Base-by-base conservation (phyloP, 257 asterid genomes). In the Marsdenia floribunda region DNA sequence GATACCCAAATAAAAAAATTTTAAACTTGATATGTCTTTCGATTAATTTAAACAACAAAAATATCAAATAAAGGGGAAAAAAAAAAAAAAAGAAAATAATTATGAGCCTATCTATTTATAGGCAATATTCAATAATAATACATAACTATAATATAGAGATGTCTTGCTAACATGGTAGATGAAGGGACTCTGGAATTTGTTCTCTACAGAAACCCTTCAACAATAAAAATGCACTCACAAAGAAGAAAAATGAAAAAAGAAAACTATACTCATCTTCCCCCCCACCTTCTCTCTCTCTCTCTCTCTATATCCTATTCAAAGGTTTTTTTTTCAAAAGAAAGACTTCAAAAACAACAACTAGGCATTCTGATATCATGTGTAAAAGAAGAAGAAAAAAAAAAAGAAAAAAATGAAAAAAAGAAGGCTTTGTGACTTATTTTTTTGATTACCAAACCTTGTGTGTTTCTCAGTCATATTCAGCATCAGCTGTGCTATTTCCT, bases 391-490 rank as follows among this genome's bases (percentile, higher is more conserved):
- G 11, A 44, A 7, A 44, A 2, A 44, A 44, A 38, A 38, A 38
- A 38, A 38, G 42, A 38, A 38, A 38, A 1, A 37, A 37, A 37
- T 4, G 4, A 0, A 42, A n/a, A 29, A 29, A 29, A 29, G 1
- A 29, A 1, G 33, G 33, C 33, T 29, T 29, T 29, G 33, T 29
- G 33, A 29, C 33, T 29, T 44, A 11, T 18, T 40, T 12, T 68
- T 57, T 53, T 66, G 73, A 52, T 12, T 61, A 71, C 52, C 53
- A 47, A 71, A 18, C 52, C 47, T 70, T 49, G 11, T 61, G 19
- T 50, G 26, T 2, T 38, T 21, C 44, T 88, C 81, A 89, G 77
- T 88, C 86, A 54, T 81, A 84, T 2, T 82, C 73, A 15, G 85
- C 78, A 4, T 82, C 73, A 13, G 83, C 78, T 3, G 89, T 83